Evolutionary conservation across 2,329 filamentous ascomycete genomes (phyloP).

Genomic region (Coleophoma crateriformis): DNA sequence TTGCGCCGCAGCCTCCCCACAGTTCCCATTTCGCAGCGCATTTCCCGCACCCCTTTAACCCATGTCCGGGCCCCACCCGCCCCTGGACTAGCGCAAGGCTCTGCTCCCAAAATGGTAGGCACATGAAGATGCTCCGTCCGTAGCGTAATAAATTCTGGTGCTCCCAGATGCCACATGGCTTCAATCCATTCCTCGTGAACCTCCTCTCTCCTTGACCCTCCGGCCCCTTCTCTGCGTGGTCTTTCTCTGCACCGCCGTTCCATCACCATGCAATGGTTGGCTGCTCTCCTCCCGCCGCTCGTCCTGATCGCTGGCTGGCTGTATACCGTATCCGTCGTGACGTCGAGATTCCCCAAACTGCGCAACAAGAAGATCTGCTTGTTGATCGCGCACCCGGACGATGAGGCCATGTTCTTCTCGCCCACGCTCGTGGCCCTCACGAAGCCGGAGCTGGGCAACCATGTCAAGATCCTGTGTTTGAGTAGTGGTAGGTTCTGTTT

Average conservation of each 20-base stretch:
- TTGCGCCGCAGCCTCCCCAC: no score
- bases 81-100: no score
- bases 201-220: neutral
- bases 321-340: slow-evolving; percentile 27
- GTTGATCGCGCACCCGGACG: slow-evolving; percentile 94
- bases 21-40: no score
- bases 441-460: slow-evolving; percentile 73
- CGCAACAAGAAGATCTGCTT: slow-evolving; percentile 83
- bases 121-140: no score
- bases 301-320: slow-evolving; percentile 32
- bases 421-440: slow-evolving; percentile 84
- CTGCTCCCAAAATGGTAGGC: no score
- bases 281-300: slow-evolving; percentile 26
- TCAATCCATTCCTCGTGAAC: no score
- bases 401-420: slow-evolving; percentile 99
- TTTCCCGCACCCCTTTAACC: no score
- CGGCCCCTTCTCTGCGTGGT: neutral
- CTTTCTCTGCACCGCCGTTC: no score
- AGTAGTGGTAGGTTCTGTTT: slow-evolving; percentile 59
- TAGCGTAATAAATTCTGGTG: no score
- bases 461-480: slow-evolving; percentile 89
- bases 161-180: no score
- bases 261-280: slow-evolving; percentile 20
- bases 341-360: slow-evolving; percentile 57
- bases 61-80: no score